phyloP scores from a whole-genome alignment of 148 eudicot genomes.

The Camellia lanceoleosa region DNA sequence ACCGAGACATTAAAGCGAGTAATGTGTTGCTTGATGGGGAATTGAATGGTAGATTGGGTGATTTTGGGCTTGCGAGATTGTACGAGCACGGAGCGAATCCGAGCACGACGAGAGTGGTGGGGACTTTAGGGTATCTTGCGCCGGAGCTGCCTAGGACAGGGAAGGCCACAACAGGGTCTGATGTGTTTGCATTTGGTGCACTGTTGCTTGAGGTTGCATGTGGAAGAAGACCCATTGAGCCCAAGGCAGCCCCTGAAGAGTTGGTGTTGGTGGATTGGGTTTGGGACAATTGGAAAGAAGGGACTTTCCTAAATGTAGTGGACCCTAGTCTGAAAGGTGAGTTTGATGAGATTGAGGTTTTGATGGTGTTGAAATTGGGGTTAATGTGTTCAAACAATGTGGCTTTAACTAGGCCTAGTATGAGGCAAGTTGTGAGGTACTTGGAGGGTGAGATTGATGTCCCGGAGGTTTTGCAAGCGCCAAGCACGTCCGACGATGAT shows the following conservation, averaged over 20 bases:
- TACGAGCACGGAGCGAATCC: conserved; percentile 54
- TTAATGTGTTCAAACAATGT: conserved; percentile 31
- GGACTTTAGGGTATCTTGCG: conserved; percentile 59
- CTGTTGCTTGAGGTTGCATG: conserved; percentile 43
- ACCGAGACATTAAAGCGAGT: conserved; percentile 62
- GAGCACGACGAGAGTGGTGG: conserved; percentile 47
- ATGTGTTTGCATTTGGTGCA: conserved; percentile 50
- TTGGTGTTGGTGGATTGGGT: conserved; percentile 36
- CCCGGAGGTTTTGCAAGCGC: neutral
- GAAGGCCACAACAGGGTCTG: conserved; percentile 47
- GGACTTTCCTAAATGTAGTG: conserved; percentile 19
- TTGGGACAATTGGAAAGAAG: conserved; percentile 22
- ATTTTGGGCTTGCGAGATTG: conserved; percentile 63
- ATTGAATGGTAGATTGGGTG: conserved; percentile 54
- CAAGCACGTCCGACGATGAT: neutral
- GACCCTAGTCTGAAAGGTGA: conserved; percentile 33
- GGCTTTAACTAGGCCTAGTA: conserved; percentile 33
- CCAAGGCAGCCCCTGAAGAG: conserved; percentile 25
- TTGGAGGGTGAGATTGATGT: conserved; percentile 15
- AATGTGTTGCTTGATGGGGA: conserved; percentile 58
- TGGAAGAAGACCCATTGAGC: conserved; percentile 46
- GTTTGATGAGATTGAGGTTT: conserved; percentile 26
- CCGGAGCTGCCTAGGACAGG: conserved; percentile 52
- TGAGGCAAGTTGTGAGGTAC: conserved; percentile 35
- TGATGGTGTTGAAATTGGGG: conserved; percentile 40